phyloP scores from a whole-genome alignment of 1,284 basidiomycete genomes.

The Rhodotorula sp. region DNA sequence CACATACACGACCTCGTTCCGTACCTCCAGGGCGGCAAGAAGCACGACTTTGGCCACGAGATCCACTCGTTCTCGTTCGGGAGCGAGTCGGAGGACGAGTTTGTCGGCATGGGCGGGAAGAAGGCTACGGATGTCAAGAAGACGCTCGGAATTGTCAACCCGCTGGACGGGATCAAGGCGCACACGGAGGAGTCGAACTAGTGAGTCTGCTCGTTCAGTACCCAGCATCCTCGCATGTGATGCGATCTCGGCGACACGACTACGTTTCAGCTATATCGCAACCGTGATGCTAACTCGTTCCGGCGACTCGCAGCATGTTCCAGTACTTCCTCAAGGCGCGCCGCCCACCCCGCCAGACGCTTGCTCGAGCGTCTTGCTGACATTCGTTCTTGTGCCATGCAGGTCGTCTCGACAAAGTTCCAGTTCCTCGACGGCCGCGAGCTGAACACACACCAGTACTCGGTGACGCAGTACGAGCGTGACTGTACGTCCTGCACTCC shows the following conservation, averaged over 20 bases:
- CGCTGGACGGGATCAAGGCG: slow-evolving; percentile 69
- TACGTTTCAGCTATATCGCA: slow-evolving; percentile 15
- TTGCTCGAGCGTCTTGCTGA: neutral
- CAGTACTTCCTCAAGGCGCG: slow-evolving; percentile 80
- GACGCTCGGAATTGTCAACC: slow-evolving; percentile 75
- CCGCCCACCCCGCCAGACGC: neutral
- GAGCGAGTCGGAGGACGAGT: slow-evolving; percentile 54
- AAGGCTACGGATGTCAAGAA: slow-evolving; percentile 59
- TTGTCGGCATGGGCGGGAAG: slow-evolving; percentile 7
- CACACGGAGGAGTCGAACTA: slow-evolving; percentile 60
- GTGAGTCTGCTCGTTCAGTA: slow-evolving; percentile 15
- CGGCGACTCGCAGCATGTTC: slow-evolving; percentile 37
- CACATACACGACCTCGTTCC: slow-evolving; percentile 92
- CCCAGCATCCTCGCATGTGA: slow-evolving; percentile 16
- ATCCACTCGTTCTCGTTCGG: slow-evolving; percentile 42
- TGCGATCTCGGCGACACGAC: slow-evolving; percentile 12
- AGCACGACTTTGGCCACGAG: slow-evolving; percentile 88
- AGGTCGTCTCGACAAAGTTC: slow-evolving; percentile 87
- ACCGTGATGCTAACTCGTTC: slow-evolving; percentile 15
- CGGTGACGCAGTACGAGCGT: slow-evolving; percentile 91
- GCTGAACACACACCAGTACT: slow-evolving; percentile 59
- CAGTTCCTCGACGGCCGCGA: slow-evolving; percentile 69
- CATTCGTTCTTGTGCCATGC: slow-evolving; percentile 8
- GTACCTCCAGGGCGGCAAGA: slow-evolving; percentile 80
- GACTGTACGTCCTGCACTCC: slow-evolving; percentile 58